Conservation (phyloP, 176 grass and related monocot species). For the Zoysia pacifica region DNA sequence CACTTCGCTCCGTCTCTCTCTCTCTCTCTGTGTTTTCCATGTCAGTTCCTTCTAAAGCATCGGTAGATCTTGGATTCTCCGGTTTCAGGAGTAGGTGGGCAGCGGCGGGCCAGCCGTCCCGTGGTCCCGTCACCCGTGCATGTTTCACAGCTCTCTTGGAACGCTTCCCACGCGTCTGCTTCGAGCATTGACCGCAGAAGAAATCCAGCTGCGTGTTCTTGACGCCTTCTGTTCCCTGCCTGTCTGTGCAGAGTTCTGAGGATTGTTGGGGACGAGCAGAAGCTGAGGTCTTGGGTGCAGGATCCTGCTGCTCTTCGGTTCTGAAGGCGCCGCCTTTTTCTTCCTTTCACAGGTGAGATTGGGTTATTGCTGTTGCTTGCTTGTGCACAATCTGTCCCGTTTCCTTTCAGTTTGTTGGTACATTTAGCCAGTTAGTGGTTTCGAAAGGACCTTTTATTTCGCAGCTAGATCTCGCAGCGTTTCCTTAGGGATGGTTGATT, state of each 20-base stretch:
- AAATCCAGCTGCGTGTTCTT: constrained; percentile 41
- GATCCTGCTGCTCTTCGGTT: neutral
- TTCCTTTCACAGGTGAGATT: constrained; percentile 37
- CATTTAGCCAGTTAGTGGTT: neutral
- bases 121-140: constrained; percentile 31
- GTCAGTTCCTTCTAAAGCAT: constrained; percentile 5
- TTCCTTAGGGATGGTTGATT: neutral
- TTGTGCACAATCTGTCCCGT: neutral
- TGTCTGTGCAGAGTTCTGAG: constrained; percentile 31
- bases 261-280: constrained; percentile 2
- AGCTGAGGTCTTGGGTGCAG: constrained; percentile 15
- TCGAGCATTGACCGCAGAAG: constrained; percentile 45
- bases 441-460: neutral
- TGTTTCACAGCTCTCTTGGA: constrained; percentile 37
- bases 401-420: constrained; percentile 13
- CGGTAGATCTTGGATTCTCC: constrained; percentile 55
- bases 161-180: constrained; percentile 39
- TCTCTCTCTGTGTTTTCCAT: neutral
- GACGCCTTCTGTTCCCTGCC: constrained; percentile 9
- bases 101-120: neutral
- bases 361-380: constrained; percentile 18
- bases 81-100: constrained; percentile 43
- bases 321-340: neutral
- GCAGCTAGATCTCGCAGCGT: constrained; percentile 27
- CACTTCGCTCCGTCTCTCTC: neutral